Base-by-base conservation (phyloP, 2,329 filamentous ascomycete species). In the Geoglossum cookeanum region DNA sequence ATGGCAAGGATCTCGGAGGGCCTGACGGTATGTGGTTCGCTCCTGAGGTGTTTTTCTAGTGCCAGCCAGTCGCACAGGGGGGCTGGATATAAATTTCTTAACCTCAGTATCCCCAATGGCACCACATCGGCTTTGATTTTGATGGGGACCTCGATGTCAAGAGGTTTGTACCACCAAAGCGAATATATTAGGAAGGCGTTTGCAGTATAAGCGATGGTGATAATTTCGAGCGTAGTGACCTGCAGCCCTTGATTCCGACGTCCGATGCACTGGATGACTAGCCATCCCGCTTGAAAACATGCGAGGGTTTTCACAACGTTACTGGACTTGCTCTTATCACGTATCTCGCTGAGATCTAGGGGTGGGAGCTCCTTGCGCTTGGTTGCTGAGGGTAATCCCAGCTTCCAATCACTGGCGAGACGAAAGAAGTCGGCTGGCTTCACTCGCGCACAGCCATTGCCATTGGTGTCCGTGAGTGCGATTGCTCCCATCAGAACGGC, bases 251-350 rank as follows among this genome's bases (percentile, higher is more conserved):
- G 39, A 13, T 13, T 27, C 1, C 32, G 4, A 37, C 58, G 47
- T 3, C 49, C 55, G 13, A 59, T 15, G 56, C 48, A 45, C 29
- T 47, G 44, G n/a, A 55, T 30, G n/a, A 58, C n/a, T 51, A 59
- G 58, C 58, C 58, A 59, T 49, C 3, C 22, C 3, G 58, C 33
- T 51, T 59, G 58, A 4, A 55, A 5, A 22, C 56, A 58, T n/a
- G 51, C 42, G n/a, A 59, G 3, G 13, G 51, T 44, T 55, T 59
- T 59, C n/a, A 44, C 48, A 32, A 59, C n/a, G 17, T 33, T 17
- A 37, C 58, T 53, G 1, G 58, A 49, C 30, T 58, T 59, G 37
- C 55, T 58, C 48, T 55, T 59, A 30, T 58, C 58, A 3, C 13
- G 7, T 7, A 42, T 42, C 6, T 7, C 39, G 8, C n/a, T 42